A percentile compares a stretch with the other conserved stretches of the same genome.
phyloP scores from a whole-genome alignment of 1,284 basidiomycete species.

The Athelia sp. region DNA sequence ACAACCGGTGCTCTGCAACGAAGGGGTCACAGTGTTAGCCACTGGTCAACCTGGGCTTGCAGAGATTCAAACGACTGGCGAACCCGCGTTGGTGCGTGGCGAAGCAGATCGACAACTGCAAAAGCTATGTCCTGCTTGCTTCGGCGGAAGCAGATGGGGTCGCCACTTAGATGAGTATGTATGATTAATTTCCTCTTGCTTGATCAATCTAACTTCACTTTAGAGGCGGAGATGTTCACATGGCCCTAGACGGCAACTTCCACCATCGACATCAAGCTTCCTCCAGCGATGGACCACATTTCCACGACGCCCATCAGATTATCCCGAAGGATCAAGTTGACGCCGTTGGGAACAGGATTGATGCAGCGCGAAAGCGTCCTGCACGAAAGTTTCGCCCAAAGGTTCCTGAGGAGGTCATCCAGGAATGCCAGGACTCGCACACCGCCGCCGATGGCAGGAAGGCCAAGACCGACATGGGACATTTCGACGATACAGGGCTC shows the following conservation, averaged over 20 bases:
- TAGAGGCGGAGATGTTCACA: background rate
- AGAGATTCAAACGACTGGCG: too few relatives aligned
- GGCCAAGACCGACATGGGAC: conserved; percentile 8
- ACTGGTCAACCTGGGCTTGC: too few relatives aligned
- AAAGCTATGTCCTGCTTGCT: background rate
- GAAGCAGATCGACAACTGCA: background rate
- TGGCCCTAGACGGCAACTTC: background rate
- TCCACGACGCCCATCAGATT: background rate
- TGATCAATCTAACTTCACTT: background rate
- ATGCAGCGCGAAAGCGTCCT: background rate
- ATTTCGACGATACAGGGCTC: conserved; percentile 12
- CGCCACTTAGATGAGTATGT: background rate
- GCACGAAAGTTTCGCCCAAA: background rate
- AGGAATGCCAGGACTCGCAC: conserved; percentile 12
- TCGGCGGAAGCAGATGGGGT: background rate
- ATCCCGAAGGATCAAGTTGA: conserved; percentile 2
- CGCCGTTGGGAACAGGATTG: conserved; percentile 3
- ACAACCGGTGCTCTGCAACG: too few relatives aligned
- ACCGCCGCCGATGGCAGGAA: conserved; percentile 12
- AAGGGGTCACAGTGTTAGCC: too few relatives aligned
- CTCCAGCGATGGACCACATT: background rate
- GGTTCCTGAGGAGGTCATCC: conserved; percentile 8
- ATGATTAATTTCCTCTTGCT: background rate
- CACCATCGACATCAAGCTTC: background rate
- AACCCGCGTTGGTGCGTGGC: too few relatives aligned